These are phyloP conservation scores for Dictyostelium intermedium DNA, from an alignment of 78 protist genomes.

Conservation along the genomic window DNA sequence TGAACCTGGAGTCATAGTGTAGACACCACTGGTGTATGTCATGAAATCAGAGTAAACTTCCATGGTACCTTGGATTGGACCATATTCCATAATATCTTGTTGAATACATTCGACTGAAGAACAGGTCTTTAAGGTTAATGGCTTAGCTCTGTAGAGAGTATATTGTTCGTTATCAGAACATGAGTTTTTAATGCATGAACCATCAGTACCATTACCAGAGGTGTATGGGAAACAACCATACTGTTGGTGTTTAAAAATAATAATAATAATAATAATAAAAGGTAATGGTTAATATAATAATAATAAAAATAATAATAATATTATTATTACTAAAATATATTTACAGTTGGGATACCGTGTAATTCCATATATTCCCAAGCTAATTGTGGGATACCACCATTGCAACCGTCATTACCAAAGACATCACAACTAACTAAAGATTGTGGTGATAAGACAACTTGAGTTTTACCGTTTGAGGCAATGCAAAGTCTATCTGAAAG, in stretches of 20 bases:
- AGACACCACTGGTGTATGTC: no score
- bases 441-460: constrained; percentile 69
- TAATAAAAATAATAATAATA: no score
- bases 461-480: constrained; percentile 33
- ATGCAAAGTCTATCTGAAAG: constrained; percentile 74
- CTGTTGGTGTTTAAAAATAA: no score
- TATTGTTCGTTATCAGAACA: constrained; percentile 44
- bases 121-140: constrained; percentile 32
- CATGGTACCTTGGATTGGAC: constrained; percentile 76
- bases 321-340: no score
- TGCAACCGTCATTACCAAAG: constrained; percentile 71
- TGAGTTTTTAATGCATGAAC: constrained; percentile 10
- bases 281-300: no score
- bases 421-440: constrained; percentile 45
- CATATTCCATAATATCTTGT: constrained; percentile 1
- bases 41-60: constrained; percentile 41
- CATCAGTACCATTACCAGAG: constrained; percentile 68
- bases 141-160: constrained; percentile 19
- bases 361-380: neutral
- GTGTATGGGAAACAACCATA: constrained; percentile 77
- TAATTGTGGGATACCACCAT: constrained; percentile 79
- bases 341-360: constrained; percentile 85
- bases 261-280: no score
- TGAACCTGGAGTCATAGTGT: constrained; percentile 13
- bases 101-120: constrained; percentile 41